Base-by-base conservation (phyloP, 345 rosid species). In the Moricandia moricandioides region DNA sequence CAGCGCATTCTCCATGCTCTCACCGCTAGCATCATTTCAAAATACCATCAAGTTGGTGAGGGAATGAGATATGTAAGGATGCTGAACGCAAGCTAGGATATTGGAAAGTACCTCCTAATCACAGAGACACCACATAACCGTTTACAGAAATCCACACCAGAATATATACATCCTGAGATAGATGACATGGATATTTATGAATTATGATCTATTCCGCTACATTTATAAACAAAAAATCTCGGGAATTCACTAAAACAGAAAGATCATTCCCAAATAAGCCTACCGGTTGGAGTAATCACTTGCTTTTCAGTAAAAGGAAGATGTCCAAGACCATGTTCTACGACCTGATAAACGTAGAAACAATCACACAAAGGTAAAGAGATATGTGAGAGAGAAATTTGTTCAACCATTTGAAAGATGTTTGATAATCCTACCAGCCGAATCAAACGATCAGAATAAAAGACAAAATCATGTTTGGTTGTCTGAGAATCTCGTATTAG, bases 71-170 rank as follows among this genome's bases (percentile, higher is more conserved):
- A 61, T 21, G 51, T 14, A 72, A 0, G 16, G 17, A 65, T 56
- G 54, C 8, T 4, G 4, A 35, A 21, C 24, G 24, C 2, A 0
- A 35, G 29, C 29, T 30, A 72, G 70, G 12, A 68, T 70, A 64
- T 49, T 57, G 55, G 78, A 18, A 63, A 57, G 62, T 94, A 94
- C 99, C 99, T 94, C 82, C 99, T 86, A 72, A 95, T 90, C 70
- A 95, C 95, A 29, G 97, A 91, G 67, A 95, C 99, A 68, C 99
- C 99, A 51, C 99, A 95, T 77, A 95, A 81, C 80, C 97, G 88
- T 83, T 95, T 95, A 84, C 99, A 95, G 84, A 95, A 95, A 81
- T 95, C 99, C 83, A 91, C 97, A 64, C 99, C 99, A 33, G 93
- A 87, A 82, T 95, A 95, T 13, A 95, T 97, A 65, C 97, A 89